Conservation (phyloP, 2,329 filamentous ascomycete species). For the Alternaria triticimaculans region DNA sequence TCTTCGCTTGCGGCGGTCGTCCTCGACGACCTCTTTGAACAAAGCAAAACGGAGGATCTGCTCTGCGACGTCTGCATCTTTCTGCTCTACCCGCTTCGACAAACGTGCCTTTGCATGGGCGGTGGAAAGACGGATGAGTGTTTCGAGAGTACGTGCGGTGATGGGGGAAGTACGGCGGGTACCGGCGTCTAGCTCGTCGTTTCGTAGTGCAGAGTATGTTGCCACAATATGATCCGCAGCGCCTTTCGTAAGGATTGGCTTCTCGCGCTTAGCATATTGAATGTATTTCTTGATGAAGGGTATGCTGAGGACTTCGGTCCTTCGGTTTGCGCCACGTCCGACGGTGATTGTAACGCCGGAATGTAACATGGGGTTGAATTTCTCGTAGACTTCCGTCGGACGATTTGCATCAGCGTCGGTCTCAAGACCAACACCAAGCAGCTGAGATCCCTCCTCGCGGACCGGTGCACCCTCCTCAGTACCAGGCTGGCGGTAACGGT, state of each 20-base stretch:
- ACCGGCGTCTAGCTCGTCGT: conserved; percentile 94
- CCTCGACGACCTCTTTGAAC: conserved; percentile 90
- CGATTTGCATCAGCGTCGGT: conserved; percentile 75
- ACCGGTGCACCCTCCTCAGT: conserved; percentile 95
- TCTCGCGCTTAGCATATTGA: conserved; percentile 93
- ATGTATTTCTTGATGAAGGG: conserved; percentile 99
- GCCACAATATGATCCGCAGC: conserved; percentile 90
- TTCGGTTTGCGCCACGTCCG: conserved; percentile 75
- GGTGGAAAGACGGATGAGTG: conserved; percentile 95
- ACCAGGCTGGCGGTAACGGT: conserved; percentile 89
- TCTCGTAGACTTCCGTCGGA: conserved; percentile 90
- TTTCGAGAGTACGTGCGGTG: conserved; percentile 96
- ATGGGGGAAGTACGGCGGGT: conserved; percentile 92
- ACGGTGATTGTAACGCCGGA: conserved; percentile 82
- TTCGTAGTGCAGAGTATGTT: conserved; percentile 89
- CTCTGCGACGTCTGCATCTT: conserved; percentile 87
- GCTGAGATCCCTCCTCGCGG: conserved; percentile 83
- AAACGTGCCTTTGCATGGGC: conserved; percentile 93
- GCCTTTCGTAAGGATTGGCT: conserved; percentile 87
- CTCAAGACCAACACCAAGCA: conserved; percentile 85
- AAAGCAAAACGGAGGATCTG: conserved; percentile 90
- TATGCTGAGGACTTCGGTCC: conserved; percentile 89
- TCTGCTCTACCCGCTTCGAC: conserved; percentile 86
- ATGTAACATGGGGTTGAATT: conserved; percentile 95
- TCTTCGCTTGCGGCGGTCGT: conserved; percentile 82